These are phyloP conservation scores for Daldinia sp. DNA, from an alignment of 2,329 filamentous ascomycete species.

Conservation along the genomic window DNA sequence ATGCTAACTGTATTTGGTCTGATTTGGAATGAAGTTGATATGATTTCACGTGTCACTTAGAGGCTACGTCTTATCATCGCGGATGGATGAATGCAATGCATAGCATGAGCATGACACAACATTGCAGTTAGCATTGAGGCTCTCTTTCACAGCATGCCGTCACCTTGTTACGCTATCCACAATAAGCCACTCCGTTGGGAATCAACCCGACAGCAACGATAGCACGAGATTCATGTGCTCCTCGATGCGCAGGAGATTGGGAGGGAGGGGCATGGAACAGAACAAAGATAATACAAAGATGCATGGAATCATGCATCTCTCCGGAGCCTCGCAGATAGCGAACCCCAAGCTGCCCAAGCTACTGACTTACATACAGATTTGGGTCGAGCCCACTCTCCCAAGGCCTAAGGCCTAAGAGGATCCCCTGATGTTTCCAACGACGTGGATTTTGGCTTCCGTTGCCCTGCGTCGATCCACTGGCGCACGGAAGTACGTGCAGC, in stretches of 20 bases:
- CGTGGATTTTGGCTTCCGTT: slow-evolving; percentile 39
- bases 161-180: slow-evolving; percentile 42
- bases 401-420: slow-evolving; percentile 21
- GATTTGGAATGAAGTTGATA: slow-evolving; percentile 6
- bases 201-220: slow-evolving; percentile 43
- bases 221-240: slow-evolving; percentile 44
- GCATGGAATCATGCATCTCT: slow-evolving; percentile 44
- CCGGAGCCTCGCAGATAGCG: slow-evolving; percentile 40
- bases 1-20: slow-evolving; percentile 3
- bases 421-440: slow-evolving; percentile 31
- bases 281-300: slow-evolving; percentile 35
- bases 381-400: slow-evolving; percentile 25
- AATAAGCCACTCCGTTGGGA: slow-evolving; percentile 36
- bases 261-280: slow-evolving; percentile 12
- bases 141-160: slow-evolving; percentile 43
- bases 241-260: slow-evolving; percentile 14
- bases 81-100: slow-evolving; percentile 44
- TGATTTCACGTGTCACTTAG: slow-evolving; percentile 19
- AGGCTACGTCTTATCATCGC: slow-evolving; percentile 14
- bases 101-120: slow-evolving; percentile 44
- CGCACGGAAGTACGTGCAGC: slow-evolving; percentile 36
- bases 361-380: slow-evolving; percentile 12
- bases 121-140: slow-evolving; percentile 45
- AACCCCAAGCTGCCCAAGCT: slow-evolving; percentile 22
- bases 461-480: slow-evolving; percentile 38